Conservation (phyloP, 2,329 filamentous ascomycete species). For the Colletotrichum chlorophyti region DNA sequence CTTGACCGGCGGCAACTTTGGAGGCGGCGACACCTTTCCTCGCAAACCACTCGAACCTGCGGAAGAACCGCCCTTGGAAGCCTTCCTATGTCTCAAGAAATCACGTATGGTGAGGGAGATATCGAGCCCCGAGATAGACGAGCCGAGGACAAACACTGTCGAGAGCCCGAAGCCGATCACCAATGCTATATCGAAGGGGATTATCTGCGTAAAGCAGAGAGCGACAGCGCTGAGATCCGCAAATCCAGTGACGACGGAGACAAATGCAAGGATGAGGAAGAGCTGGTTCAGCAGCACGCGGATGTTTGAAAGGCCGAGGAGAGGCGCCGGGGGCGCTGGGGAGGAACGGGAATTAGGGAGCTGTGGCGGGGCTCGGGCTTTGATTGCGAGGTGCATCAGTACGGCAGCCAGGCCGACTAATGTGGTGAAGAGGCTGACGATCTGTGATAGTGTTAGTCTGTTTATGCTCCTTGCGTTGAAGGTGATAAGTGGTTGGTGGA, state of each 20-base stretch:
- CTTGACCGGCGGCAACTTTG: too few relatives aligned
- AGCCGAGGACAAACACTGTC: conserved; percentile 32
- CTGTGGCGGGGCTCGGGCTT: conserved; percentile 13
- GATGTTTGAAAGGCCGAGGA: conserved; percentile 18
- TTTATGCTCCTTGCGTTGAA: rapidly evolving
- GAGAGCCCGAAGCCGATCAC: conserved; percentile 34
- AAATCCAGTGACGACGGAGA: conserved; percentile 36
- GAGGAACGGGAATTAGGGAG: background rate
- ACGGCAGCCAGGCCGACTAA: conserved; percentile 35
- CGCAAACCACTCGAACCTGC: background rate
- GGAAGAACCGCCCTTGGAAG: background rate
- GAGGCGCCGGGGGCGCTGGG: background rate
- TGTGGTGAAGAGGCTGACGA: conserved; percentile 36
- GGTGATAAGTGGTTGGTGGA: background rate
- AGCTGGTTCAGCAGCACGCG: conserved; percentile 34
- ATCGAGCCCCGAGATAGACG: conserved; percentile 32
- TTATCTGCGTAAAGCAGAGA: conserved; percentile 36
- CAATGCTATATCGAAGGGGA: conserved; percentile 37
- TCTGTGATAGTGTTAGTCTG: conserved; percentile 27
- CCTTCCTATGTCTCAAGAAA: conserved; percentile 8
- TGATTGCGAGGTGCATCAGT: conserved; percentile 34
- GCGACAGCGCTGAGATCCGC: conserved; percentile 35
- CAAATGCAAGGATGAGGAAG: conserved; percentile 33
- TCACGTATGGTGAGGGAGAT: conserved; percentile 24
- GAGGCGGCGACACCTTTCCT: background rate